These are phyloP conservation scores for Solanum chiquidenum DNA, from an alignment of 257 asterid species.

Conservation along the genomic window DNA sequence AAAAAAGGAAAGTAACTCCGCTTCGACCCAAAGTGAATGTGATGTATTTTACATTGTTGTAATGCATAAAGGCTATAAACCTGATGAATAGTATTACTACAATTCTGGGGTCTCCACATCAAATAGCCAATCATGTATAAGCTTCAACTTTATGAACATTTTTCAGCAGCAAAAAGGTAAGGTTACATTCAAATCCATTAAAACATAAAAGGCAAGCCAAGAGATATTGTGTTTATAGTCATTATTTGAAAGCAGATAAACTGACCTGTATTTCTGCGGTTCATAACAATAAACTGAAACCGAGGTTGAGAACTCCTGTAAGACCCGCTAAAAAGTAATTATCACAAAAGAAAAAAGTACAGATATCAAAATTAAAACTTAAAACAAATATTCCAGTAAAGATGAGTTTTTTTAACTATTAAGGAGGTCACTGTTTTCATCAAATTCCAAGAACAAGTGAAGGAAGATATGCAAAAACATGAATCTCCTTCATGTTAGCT, in stretches of 20 bases:
- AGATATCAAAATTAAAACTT: not conserved
- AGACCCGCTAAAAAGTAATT: constrained; percentile 4
- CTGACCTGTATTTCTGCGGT: constrained; percentile 74
- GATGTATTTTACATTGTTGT: not conserved
- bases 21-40: not conserved
- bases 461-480: not conserved
- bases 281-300: constrained; percentile 89
- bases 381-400: not conserved
- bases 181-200: not conserved
- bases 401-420: not conserved
- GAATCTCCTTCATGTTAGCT: not conserved
- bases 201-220: not conserved
- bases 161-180: not conserved
- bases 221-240: not conserved
- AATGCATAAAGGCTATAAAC: not conserved
- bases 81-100: not conserved
- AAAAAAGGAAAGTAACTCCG: not conserved
- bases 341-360: not conserved
- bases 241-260: not conserved
- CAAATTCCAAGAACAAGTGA: not conserved
- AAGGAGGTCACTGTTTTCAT: not conserved
- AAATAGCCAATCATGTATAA: not conserved
- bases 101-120: not conserved
- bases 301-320: constrained; percentile 77
- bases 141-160: not conserved